Evolutionary conservation across 2,329 filamentous ascomycete species (phyloP), one percentile per base, ranked within the genome.

Genomic region (Arachnopeziza araneosa): DNA sequence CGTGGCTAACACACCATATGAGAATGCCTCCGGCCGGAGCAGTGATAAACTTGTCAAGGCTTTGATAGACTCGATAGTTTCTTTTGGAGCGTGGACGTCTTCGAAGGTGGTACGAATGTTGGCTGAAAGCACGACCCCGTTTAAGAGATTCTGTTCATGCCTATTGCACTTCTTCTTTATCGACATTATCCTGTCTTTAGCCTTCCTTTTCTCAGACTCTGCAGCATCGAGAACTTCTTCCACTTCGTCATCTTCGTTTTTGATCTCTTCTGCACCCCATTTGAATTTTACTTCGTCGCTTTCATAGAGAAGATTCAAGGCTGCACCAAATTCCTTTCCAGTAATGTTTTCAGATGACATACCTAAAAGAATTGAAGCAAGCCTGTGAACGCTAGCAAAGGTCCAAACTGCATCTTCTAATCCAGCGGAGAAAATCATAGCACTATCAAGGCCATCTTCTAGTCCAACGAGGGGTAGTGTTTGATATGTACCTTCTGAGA

Each of bases 21-120:
- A 87, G 75, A 98, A 99, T n/a, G 93, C 93, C 63, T 98, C 93
- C 0, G 95, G 95, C 0, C 93, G 86, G 55, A 91, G 80, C 5
- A 99, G 80, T 0, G 93, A 95, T 21, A 99, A 79, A 0, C 90
- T 91, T 0, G 95, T 99, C 55, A 98, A 81, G 5, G 91, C 91
- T 72, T 93, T 92, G 58, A 99, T 80, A 1, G 93, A 89, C 23
- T 95, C 90, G 30, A 96, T 89, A 1, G 91, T 96, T 62, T 93
- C 91, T 0, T 81, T 75, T 0, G 92, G 86, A 1, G 88, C 91
- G 68, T 96, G 91, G 22, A 99, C 89, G 71, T 96, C 90, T 24
- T 84, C 80, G 71, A 98, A 99, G 0, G 91, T 96, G 0, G 90
- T 96, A 63, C 86, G 86, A 65, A 99, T 91, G 68, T 89, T 89